A percentile compares a stretch with the other conserved stretches of the same genome.
Conservation (phyloP, 176 grass and related monocot genomes). For the barley (Hordeum vulgare) region MorexV3_pseudomolecules_assembly NC_058520.1:23523718-23524217, state of each 20-base stretch:
- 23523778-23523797: not conserved
- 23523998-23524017: not conserved
- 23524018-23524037: conserved; percentile 19
- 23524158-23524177: not conserved
- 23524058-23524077: not conserved
- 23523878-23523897: conserved; percentile 83
- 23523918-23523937: conserved; percentile 38
- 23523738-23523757: not conserved
- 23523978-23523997: conserved; percentile 9
- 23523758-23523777: not conserved
- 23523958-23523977: conserved; percentile 21
- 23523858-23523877: conserved; percentile 85
- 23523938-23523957: conserved; percentile 20
- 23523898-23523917: conserved; percentile 90
- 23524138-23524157: conserved; percentile 5
- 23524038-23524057: not conserved
- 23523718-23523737: not conserved
- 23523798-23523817: not conserved
- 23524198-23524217: not conserved
- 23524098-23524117: not conserved
- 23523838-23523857: conserved; percentile 10
- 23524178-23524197: not conserved
- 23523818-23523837: not conserved
- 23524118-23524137: not conserved
- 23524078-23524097: not conserved